phyloP scores from a whole-genome alignment of 2,329 filamentous ascomycete species.

The Calonectria multiphialidica region DNA sequence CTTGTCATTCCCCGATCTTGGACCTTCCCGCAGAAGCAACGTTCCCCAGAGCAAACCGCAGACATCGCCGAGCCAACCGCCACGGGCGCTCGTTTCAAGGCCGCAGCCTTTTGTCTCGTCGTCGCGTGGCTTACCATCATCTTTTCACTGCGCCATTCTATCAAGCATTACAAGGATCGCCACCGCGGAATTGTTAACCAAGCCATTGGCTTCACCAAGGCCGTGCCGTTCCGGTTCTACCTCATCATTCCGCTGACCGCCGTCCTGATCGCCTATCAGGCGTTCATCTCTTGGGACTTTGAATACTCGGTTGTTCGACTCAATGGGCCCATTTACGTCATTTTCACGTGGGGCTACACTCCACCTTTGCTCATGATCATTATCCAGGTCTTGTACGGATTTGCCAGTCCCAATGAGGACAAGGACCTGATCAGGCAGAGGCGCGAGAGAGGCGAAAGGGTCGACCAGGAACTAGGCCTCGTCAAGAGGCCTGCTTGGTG shows the following conservation, averaged over 20 bases:
- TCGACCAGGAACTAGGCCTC: conserved; percentile 73
- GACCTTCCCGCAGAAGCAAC: conserved; percentile 74
- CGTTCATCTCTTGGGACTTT: conserved; percentile 71
- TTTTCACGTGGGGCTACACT: conserved; percentile 74
- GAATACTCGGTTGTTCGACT: conserved; percentile 69
- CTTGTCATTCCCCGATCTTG: conserved; percentile 78
- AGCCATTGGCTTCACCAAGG: conserved; percentile 61
- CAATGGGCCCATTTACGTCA: conserved; percentile 62
- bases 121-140: conserved; percentile 71
- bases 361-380: conserved; percentile 69
- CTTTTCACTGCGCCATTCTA: conserved; percentile 75
- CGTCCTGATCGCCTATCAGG: conserved; percentile 70
- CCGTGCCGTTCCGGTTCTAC: conserved; percentile 69
- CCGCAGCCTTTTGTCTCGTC: conserved; percentile 72
- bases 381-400: conserved; percentile 67
- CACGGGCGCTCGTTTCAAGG: conserved; percentile 77
- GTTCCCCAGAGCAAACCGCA: conserved; percentile 69
- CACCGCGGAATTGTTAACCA: conserved; percentile 65
- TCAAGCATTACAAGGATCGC: conserved; percentile 74
- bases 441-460: conserved; percentile 63
- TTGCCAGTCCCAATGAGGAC: conserved; percentile 78
- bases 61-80: conserved; percentile 68
- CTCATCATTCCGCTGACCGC: conserved; percentile 66
- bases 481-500: conserved; percentile 76
- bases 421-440: conserved; percentile 74